phyloP scores from a whole-genome alignment of 768 basidiomycete species.

The Tubosaeta brunneosetosa region DNA sequence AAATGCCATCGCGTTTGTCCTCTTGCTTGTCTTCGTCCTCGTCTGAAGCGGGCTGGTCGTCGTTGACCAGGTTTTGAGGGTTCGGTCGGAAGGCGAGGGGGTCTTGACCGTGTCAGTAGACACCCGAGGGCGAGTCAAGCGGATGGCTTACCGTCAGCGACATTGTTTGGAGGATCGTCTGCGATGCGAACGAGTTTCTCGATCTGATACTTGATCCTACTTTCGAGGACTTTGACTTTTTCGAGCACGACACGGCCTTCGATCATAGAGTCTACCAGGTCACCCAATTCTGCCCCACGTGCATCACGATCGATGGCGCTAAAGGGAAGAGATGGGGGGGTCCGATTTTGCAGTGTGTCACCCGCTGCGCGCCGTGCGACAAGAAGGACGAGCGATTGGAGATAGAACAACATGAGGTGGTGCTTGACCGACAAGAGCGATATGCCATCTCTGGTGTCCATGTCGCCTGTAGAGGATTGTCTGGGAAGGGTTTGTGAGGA shows the following conservation, averaged over 20 bases:
- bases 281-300: conserved; percentile 61
- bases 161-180: conserved; percentile 47
- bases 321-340: conserved; percentile 50
- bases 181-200: conserved; percentile 85
- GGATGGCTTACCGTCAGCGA: conserved; percentile 53
- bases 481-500: conserved; percentile 24
- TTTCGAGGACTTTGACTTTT: conserved; percentile 80
- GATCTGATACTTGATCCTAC: conserved; percentile 90
- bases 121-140: neutral
- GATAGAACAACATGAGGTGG: conserved; percentile 75
- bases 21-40: conserved; percentile 17
- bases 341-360: conserved; percentile 50
- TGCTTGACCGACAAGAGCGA: conserved; percentile 89
- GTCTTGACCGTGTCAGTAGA: conserved; percentile 45
- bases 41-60: conserved; percentile 34
- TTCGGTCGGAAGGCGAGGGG: conserved; percentile 92
- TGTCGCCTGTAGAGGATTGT: conserved; percentile 27
- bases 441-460: conserved; percentile 72
- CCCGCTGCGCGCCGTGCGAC: conserved; percentile 67
- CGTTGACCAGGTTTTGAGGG: conserved; percentile 62
- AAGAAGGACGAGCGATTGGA: conserved; percentile 77
- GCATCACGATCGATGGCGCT: conserved; percentile 43
- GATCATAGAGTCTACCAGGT: conserved; percentile 75
- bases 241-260: conserved; percentile 82
- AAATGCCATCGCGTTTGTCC: conserved; percentile 47